These are phyloP conservation scores for Acanthochlamys bracteata DNA, from an alignment of 106 monocot species.

Conservation along the genomic window DNA sequence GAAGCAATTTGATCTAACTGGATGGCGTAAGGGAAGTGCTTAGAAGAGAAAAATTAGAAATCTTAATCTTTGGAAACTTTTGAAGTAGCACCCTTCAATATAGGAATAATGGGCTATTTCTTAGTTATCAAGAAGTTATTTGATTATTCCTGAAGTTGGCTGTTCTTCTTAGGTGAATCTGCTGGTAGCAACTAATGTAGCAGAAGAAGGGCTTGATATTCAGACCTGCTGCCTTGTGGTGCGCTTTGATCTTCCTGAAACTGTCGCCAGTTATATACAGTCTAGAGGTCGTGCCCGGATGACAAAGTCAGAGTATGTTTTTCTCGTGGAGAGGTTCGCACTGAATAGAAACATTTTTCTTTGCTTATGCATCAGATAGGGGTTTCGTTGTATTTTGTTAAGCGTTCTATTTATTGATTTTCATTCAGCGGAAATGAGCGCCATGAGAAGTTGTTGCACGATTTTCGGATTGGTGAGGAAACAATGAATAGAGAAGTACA, in stretches of 20 bases:
- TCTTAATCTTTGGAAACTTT: too few relatives aligned
- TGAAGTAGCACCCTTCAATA: too few relatives aligned
- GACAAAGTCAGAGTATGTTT: conserved; percentile 66
- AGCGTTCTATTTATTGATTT: neutral
- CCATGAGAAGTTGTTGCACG: conserved; percentile 49
- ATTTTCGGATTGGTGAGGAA: conserved; percentile 49
- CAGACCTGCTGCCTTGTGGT: conserved; percentile 92
- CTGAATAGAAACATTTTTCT: conserved; percentile 4
- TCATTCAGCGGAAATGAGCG: conserved; percentile 49
- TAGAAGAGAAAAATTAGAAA: too few relatives aligned
- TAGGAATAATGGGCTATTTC: too few relatives aligned
- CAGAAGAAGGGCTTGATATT: conserved; percentile 99
- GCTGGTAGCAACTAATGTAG: conserved; percentile 92
- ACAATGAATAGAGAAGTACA: conserved; percentile 74
- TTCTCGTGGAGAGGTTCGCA: conserved; percentile 77
- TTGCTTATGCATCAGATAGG: conserved; percentile 3
- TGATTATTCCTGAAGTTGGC: conserved; percentile 9
- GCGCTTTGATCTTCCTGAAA: conserved; percentile 90
- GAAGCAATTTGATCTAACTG: too few relatives aligned
- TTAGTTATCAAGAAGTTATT: neutral
- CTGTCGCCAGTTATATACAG: conserved; percentile 92
- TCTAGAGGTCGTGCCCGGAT: conserved; percentile 95
- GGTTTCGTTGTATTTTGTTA: neutral
- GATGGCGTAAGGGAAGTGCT: too few relatives aligned
- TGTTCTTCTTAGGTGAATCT: conserved; percentile 66